Evolutionary conservation across 2,329 filamentous ascomycete genomes (phyloP).

Genomic region (Tetracladium maxilliforme): DNA sequence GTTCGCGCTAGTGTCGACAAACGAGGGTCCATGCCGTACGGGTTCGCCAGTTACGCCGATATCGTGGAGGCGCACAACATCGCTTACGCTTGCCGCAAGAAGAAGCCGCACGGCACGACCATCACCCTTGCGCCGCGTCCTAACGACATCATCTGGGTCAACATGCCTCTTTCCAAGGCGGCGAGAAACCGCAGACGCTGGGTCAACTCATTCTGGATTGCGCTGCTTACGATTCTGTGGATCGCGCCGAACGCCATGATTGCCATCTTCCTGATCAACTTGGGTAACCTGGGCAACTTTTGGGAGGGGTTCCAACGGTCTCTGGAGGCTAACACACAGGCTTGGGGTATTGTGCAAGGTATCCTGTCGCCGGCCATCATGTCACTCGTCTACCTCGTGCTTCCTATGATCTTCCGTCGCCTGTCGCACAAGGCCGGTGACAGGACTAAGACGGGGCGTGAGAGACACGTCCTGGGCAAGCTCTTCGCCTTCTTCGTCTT

Average conservation of each 20-base stretch:
- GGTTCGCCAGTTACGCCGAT: constrained; percentile 85
- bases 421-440: constrained; percentile 76
- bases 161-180: constrained; percentile 58
- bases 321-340: constrained; percentile 43
- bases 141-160: constrained; percentile 92
- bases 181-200: constrained; percentile 59
- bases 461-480: constrained; percentile 80
- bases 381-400: constrained; percentile 71
- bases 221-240: constrained; percentile 69
- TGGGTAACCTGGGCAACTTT: constrained; percentile 64
- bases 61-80: constrained; percentile 81
- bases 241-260: constrained; percentile 89
- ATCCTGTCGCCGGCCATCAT: constrained; percentile 77
- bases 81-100: constrained; percentile 66
- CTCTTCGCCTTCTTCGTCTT: constrained; percentile 94
- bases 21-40: constrained; percentile 77
- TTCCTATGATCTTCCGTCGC: constrained; percentile 84
- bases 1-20: constrained; percentile 72
- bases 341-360: constrained; percentile 87
- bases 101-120: constrained; percentile 64
- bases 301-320: constrained; percentile 62
- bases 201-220: constrained; percentile 74
- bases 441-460: constrained; percentile 79
- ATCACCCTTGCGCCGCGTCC: constrained; percentile 72
- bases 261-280: constrained; percentile 80